These are phyloP conservation scores for Prunus campanulata DNA, from an alignment of 306 rosid genomes.

Conservation along the genomic window DNA sequence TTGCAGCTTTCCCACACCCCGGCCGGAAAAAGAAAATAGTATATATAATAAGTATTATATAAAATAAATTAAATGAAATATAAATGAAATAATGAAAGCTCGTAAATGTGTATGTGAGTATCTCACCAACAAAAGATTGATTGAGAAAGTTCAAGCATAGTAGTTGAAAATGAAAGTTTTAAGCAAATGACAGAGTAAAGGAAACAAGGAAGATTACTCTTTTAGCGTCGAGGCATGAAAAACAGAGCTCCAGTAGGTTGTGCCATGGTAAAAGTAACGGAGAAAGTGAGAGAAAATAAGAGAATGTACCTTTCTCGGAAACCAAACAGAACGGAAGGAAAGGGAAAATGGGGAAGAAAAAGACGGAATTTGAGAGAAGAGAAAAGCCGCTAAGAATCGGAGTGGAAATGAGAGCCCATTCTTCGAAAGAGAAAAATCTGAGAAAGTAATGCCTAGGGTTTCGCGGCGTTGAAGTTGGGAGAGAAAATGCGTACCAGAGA, in stretches of 20 bases:
- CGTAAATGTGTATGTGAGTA: background rate
- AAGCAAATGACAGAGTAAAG: background rate
- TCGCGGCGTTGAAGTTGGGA: no score
- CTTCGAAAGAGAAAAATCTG: no score
- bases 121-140: background rate
- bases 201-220: background rate
- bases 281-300: background rate
- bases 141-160: background rate
- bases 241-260: background rate
- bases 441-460: no score
- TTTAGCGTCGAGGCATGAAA: background rate
- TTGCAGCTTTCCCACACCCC: background rate
- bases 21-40: no score
- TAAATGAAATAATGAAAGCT: background rate
- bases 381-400: no score
- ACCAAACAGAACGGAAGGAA: slow-evolving; percentile 26
- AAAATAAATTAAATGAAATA: no score
- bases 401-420: no score
- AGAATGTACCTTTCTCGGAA: slow-evolving; percentile 3
- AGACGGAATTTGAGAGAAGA: no score
- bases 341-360: background rate
- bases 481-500: no score
- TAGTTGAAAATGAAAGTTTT: background rate
- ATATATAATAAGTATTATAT: no score
- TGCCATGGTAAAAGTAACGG: background rate